Evolutionary conservation across 2,329 filamentous ascomycete species (phyloP).

Genomic region (Fusarium nygamai): DNA sequence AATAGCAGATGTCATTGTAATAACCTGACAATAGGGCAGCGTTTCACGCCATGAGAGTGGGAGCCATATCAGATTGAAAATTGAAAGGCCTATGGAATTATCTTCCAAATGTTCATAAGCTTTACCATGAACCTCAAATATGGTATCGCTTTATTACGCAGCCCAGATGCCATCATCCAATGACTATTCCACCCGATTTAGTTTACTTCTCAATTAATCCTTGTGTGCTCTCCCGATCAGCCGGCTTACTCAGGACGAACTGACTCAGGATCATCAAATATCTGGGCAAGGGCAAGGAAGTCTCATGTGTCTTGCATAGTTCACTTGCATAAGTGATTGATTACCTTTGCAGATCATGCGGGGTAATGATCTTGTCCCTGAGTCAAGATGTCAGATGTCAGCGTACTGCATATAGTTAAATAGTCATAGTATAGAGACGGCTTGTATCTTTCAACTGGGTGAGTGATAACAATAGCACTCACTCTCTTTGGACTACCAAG

Average conservation of each 20-base stretch:
- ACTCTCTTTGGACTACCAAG: not conserved
- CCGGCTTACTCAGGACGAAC: not conserved
- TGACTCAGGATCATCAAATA: not conserved
- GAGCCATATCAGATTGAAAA: not conserved
- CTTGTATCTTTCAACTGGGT: no score
- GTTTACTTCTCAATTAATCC: no score
- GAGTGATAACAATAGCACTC: not conserved
- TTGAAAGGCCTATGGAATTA: rapidly evolving
- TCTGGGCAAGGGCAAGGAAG: no score
- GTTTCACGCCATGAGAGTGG: not conserved
- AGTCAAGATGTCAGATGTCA: not conserved
- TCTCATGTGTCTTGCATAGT: not conserved
- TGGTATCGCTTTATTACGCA: not conserved
- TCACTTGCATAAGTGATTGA: not conserved
- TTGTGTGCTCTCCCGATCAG: rapidly evolving
- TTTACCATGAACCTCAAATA: rapidly evolving
- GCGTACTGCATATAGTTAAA: no score
- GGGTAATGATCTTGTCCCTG: not conserved
- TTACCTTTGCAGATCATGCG: not conserved
- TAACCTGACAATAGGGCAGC: rapidly evolving
- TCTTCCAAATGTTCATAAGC: not conserved
- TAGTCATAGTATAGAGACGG: not conserved
- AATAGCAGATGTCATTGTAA: not conserved
- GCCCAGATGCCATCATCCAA: rapidly evolving
- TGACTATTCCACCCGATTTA: no score